A percentile compares a stretch with the other conserved stretches of the same genome.
Evolutionary conservation across 306 rosid genomes (phyloP).

Genomic region (Cicer pinnatifidum): DNA sequence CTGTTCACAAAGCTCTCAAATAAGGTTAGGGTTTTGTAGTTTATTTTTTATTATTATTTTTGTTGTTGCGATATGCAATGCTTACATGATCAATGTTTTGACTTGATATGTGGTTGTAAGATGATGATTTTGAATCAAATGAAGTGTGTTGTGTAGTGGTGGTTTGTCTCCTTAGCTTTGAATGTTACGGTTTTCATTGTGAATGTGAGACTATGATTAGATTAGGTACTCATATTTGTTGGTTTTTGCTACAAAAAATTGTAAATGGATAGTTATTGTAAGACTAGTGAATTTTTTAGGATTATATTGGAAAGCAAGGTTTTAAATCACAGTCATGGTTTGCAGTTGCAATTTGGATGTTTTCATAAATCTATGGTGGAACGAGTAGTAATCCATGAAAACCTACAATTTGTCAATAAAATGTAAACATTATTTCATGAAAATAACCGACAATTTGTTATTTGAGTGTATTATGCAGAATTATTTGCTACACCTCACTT

Average conservation of each 20-base stretch:
- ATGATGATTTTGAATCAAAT: slow-evolving; percentile 27
- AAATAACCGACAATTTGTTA: neutral
- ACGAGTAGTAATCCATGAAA: neutral
- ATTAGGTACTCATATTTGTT: slow-evolving; percentile 22
- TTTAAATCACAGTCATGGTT: neutral
- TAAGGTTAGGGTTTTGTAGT: slow-evolving; percentile 44
- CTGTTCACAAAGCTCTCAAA: slow-evolving; percentile 49
- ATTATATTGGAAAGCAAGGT: slow-evolving; percentile 26
- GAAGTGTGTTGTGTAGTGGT: slow-evolving; percentile 1
- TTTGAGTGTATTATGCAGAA: slow-evolving; percentile 25
- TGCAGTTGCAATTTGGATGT: neutral
- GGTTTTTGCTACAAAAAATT: slow-evolving; percentile 9
- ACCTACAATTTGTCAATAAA: neutral
- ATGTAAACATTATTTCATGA: neutral
- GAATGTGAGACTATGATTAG: slow-evolving; percentile 13
- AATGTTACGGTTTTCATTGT: neutral
- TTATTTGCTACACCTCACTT: neutral
- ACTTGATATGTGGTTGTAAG: slow-evolving; percentile 15
- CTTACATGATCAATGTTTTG: neutral
- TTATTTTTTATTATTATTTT: neutral
- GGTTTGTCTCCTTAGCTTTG: slow-evolving; percentile 10
- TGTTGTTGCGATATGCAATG: neutral
- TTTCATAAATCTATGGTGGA: neutral
- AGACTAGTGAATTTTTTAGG: neutral
- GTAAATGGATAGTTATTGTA: neutral